Evolutionary conservation across 2,329 filamentous ascomycete species (phyloP).

Genomic region (Xylogone sp.): DNA sequence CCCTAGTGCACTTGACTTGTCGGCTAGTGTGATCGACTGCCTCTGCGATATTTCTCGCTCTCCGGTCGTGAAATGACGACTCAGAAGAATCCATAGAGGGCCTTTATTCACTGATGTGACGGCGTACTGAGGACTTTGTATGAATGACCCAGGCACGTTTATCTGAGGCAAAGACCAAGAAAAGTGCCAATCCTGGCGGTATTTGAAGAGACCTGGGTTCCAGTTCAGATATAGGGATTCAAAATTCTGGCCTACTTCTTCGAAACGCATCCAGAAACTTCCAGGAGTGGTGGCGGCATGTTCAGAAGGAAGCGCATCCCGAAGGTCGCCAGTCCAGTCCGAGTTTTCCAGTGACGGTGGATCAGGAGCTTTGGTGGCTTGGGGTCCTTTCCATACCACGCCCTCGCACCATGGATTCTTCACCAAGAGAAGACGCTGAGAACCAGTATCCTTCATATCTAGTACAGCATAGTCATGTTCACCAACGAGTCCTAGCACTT

Average conservation of each 20-base stretch:
- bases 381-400: slow-evolving; percentile 63
- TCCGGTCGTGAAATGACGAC: slow-evolving; percentile 75
- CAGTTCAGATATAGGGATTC: slow-evolving; percentile 97
- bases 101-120: slow-evolving; percentile 55
- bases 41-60: slow-evolving; percentile 54
- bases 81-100: slow-evolving; percentile 78
- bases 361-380: slow-evolving; percentile 15
- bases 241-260: slow-evolving; percentile 86
- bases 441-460: slow-evolving; percentile 64
- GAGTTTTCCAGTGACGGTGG: background rate
- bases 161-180: slow-evolving; percentile 62
- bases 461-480: slow-evolving; percentile 95
- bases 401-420: slow-evolving; percentile 97
- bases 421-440: slow-evolving; percentile 68
- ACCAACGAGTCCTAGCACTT: slow-evolving; percentile 74
- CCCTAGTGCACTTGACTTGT: slow-evolving; percentile 44
- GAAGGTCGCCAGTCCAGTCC: slow-evolving; percentile 18
- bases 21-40: slow-evolving; percentile 25
- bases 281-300: slow-evolving; percentile 49
- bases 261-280: slow-evolving; percentile 91
- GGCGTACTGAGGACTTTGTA: slow-evolving; percentile 70
- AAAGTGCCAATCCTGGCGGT: slow-evolving; percentile 88
- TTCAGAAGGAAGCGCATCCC: slow-evolving; percentile 19
- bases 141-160: slow-evolving; percentile 50
- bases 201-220: slow-evolving; percentile 80